phyloP scores from a whole-genome alignment of 257 asterid genomes.

The Solanum habrochaites region DNA sequence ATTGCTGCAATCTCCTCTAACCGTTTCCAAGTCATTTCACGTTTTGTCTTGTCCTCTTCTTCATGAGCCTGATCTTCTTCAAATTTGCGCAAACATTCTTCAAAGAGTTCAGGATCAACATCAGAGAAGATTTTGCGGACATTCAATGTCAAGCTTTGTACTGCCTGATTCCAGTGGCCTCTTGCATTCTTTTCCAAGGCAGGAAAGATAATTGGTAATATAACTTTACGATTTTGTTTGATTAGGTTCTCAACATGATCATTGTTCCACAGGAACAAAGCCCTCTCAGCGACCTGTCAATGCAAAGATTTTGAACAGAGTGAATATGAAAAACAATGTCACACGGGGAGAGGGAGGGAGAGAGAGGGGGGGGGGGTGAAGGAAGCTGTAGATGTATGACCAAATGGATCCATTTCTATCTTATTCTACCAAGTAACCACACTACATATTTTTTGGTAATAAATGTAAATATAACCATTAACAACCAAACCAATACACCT shows the following conservation, averaged over 20 bases:
- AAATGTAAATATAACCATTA: background rate
- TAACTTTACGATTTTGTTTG: constrained; percentile 70
- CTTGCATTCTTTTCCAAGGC: constrained; percentile 63
- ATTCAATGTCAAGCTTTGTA: constrained; percentile 69
- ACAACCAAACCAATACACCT: background rate
- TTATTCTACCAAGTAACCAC: background rate
- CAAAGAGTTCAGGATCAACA: constrained; percentile 53
- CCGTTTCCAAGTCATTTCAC: constrained; percentile 64
- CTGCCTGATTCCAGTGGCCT: constrained; percentile 91
- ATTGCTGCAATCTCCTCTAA: constrained; percentile 57
- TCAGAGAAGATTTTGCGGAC: constrained; percentile 84
- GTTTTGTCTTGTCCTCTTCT: constrained; percentile 42
- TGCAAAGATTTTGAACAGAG: constrained; percentile 2
- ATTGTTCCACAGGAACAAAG: constrained; percentile 86
- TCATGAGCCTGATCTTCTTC: constrained; percentile 59
- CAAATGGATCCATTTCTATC: background rate
- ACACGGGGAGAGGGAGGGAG: background rate
- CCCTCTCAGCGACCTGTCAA: constrained; percentile 84
- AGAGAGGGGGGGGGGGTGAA: background rate
- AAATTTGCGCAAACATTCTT: constrained; percentile 63
- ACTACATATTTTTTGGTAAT: background rate
- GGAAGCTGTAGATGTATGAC: background rate
- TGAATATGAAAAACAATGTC: constrained; percentile 2
- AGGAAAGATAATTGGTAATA: constrained; percentile 70
- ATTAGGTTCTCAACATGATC: constrained; percentile 78